A percentile compares a stretch with the other conserved stretches of the same genome.
Evolutionary conservation across 345 rosid genomes (phyloP).

Genomic region (Eucalyptus melliodora): DNA sequence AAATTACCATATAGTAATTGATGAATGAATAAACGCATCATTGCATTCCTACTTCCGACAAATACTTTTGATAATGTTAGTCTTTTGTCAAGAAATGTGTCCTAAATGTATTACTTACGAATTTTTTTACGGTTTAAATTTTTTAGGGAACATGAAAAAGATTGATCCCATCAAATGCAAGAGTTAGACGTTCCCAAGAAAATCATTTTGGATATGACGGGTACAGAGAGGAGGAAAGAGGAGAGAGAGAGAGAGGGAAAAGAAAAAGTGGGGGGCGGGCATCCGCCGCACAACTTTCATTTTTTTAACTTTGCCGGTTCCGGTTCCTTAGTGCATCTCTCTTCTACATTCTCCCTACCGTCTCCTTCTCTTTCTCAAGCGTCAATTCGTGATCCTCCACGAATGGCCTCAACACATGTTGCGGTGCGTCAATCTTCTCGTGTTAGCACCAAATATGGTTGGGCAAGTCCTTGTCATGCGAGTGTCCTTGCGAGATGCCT

Average conservation of each 20-base stretch:
- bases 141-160: neutral
- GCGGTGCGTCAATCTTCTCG: neutral
- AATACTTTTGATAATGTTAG: neutral
- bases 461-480: neutral
- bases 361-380: neutral
- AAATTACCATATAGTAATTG: no score
- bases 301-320: no score
- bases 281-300: neutral
- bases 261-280: no score
- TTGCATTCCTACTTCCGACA: neutral
- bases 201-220: neutral
- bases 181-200: neutral
- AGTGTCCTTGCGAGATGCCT: neutral
- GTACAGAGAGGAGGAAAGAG: no score
- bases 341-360: neutral
- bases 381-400: neutral
- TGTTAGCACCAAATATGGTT: neutral
- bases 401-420: neutral
- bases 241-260: no score
- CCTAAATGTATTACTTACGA: neutral
- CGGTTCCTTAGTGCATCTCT: no score
- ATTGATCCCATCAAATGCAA: neutral
- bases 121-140: neutral
- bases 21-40: fast-evolving
- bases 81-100: neutral